Conservation (phyloP, 1,139 yeast species). For the Debaryomyces coudertii region DNA sequence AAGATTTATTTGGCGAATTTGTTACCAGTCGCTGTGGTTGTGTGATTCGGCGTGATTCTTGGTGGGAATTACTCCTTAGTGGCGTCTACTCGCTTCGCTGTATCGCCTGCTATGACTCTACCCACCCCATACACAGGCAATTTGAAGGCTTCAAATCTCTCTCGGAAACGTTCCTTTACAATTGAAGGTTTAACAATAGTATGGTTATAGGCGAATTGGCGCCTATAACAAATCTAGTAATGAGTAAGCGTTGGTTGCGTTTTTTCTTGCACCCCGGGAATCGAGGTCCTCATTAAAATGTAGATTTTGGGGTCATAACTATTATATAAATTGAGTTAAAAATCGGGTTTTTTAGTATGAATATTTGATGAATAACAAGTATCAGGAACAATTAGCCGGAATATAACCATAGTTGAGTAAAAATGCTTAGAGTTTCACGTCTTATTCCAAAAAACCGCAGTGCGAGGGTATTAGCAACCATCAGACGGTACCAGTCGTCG, state of each 20-base stretch:
- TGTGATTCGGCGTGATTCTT: too few species aligned
- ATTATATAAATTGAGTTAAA: neutral
- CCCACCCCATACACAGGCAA: neutral
- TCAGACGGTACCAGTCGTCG: conserved; percentile 14
- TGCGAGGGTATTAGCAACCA: neutral
- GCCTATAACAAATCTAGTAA: neutral
- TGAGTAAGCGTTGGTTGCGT: neutral
- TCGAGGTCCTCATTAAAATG: neutral
- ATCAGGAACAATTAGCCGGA: neutral
- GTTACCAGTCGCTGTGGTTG: too few species aligned
- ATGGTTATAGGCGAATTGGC: neutral
- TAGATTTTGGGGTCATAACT: neutral
- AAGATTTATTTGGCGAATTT: too few species aligned
- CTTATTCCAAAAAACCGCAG: conserved; percentile 2
- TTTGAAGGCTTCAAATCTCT: neutral
- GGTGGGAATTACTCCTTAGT: too few species aligned
- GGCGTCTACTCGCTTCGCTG: too few species aligned
- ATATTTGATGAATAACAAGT: neutral
- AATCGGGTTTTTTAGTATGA: neutral
- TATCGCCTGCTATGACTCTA: neutral
- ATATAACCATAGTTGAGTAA: neutral
- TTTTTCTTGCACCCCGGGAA: neutral
- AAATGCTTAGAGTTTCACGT: conserved; percentile 6
- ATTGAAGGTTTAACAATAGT: too few species aligned
- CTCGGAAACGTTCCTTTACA: too few species aligned